Percentiles rank a stretch among this genome's conserved stretches.
phyloP scores from a whole-genome alignment of 345 rosid genomes.

The Citrus medica region DNA sequence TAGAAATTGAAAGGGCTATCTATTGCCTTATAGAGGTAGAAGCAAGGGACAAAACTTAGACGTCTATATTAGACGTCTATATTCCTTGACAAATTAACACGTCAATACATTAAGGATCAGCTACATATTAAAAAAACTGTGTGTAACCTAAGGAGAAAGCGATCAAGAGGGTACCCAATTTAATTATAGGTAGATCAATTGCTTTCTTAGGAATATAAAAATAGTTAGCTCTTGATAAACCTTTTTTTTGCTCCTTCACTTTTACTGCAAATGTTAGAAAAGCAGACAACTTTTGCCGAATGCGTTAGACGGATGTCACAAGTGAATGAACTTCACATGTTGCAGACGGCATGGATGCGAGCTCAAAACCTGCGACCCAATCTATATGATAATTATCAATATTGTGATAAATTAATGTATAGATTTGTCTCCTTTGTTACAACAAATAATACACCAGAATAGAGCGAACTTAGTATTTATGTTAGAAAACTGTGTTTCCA shows the following conservation, averaged over 20 bases:
- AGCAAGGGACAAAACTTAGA: not conserved
- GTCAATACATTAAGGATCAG: not conserved
- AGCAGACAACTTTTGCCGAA: not conserved
- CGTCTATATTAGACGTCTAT: not conserved
- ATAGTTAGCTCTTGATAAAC: not conserved
- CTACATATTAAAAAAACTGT: not conserved
- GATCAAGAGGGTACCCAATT: not conserved
- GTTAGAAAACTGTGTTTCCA: no score
- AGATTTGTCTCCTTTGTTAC: not conserved
- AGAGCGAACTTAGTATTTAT: not conserved
- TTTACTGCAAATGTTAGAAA: not conserved
- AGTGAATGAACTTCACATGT: not conserved
- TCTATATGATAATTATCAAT: not conserved
- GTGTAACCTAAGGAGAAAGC: not conserved
- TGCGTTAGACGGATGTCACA: not conserved
- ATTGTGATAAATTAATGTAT: not conserved
- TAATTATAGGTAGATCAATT: not conserved
- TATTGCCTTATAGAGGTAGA: no score
- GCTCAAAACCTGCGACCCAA: not conserved
- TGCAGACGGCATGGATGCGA: no score
- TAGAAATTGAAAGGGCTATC: not conserved
- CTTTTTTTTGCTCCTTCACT: not conserved
- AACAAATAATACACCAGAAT: no score
- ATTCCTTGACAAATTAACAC: not conserved
- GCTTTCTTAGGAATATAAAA: not conserved